Conservation (phyloP, 352 stramenopile species). For the Phytophthora palmivora region DNA sequence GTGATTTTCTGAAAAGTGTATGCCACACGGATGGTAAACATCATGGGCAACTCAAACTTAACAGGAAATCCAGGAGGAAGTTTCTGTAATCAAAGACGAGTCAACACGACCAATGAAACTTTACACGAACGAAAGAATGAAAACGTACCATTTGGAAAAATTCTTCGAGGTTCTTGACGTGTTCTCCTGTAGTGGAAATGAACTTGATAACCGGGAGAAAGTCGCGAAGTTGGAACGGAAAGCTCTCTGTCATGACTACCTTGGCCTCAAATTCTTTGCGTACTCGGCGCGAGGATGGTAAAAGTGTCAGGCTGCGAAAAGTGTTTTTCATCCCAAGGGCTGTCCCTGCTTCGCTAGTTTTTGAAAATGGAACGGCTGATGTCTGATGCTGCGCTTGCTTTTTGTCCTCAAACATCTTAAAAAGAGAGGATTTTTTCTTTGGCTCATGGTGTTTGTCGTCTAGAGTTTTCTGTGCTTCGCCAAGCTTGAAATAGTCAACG, state of each 20-base stretch:
- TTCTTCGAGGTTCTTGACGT: conserved; percentile 82
- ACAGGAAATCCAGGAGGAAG: conserved; percentile 82
- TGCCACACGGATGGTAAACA: conserved; percentile 81
- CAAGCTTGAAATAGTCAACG: conserved; percentile 66
- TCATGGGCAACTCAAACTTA: conserved; percentile 85
- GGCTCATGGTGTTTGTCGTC: conserved; percentile 30
- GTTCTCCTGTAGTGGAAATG: conserved; percentile 74
- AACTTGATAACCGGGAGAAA: conserved; percentile 85
- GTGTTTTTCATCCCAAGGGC: conserved; percentile 52
- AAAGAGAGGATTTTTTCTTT: conserved; percentile 53
- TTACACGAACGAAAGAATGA: neutral
- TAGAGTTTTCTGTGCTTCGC: conserved; percentile 4
- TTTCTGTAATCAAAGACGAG: conserved; percentile 48
- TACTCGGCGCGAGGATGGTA: conserved; percentile 49
- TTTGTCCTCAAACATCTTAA: conserved; percentile 57
- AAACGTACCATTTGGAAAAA: conserved; percentile 83
- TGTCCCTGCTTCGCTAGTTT: neutral
- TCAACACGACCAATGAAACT: conserved; percentile 8
- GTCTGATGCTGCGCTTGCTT: conserved; percentile 16
- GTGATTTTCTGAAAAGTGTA: conserved; percentile 85
- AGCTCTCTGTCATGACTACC: conserved; percentile 78
- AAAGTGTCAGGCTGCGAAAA: conserved; percentile 68
- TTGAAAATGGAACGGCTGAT: conserved; percentile 2
- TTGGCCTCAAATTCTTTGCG: conserved; percentile 83
- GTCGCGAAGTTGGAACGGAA: conserved; percentile 74